Evolutionary conservation across 2,329 filamentous ascomycete genomes (phyloP).

Genomic region (Alternaria gansuensis): DNA sequence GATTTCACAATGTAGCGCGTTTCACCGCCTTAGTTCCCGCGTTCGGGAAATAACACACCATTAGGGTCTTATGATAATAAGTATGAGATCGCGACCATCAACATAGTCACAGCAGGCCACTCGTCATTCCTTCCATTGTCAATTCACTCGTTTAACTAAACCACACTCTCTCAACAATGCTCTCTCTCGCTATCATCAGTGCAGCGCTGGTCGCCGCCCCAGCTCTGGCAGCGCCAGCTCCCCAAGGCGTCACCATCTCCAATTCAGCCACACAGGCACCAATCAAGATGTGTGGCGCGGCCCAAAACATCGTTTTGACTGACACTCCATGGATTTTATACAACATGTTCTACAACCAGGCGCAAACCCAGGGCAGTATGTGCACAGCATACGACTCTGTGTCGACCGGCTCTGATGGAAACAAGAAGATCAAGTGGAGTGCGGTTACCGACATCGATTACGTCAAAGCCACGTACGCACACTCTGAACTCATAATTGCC

Average conservation of each 20-base stretch:
- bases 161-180: not conserved
- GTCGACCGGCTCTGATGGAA: slow-evolving; percentile 40
- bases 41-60: slow-evolving; percentile 3
- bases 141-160: not conserved
- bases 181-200: slow-evolving; percentile 14
- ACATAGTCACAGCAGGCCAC: not conserved
- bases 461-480: slow-evolving; percentile 32
- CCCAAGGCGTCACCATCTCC: slow-evolving; percentile 26
- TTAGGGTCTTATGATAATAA: not conserved
- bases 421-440: slow-evolving; percentile 52
- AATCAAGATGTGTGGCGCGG: slow-evolving; percentile 27
- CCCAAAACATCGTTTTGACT: slow-evolving; percentile 44
- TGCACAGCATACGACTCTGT: slow-evolving; percentile 54
- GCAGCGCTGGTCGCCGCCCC: slow-evolving; percentile 24
- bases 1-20: slow-evolving; percentile 3
- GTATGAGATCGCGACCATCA: not conserved
- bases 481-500: not conserved
- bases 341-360: slow-evolving; percentile 58
- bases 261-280: slow-evolving; percentile 27
- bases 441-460: slow-evolving; percentile 54
- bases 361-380: slow-evolving; percentile 51
- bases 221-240: slow-evolving; percentile 20
- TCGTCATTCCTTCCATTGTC: not conserved
- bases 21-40: slow-evolving; percentile 1
- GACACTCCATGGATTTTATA: slow-evolving; percentile 58